Percentiles rank a stretch among this genome's conserved stretches.
These are phyloP conservation scores for Trypanosoma conorhini DNA, from an alignment of 208 protist species.

Conservation along the genomic window DNA sequence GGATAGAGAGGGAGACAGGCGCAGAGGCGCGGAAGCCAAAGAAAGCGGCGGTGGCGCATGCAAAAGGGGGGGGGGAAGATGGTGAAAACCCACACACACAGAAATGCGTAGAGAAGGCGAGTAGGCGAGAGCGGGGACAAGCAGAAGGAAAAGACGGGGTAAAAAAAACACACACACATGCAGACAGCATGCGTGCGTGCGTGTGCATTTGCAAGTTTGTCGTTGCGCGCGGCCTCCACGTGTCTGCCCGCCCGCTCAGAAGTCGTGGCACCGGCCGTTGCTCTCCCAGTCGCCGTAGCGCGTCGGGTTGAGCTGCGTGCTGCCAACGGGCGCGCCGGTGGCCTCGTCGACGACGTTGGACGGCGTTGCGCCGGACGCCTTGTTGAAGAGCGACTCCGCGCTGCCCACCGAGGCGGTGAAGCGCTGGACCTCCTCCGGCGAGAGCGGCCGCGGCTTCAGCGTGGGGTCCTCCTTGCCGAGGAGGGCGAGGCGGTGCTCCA, in stretches of 20 bases:
- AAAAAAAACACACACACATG: not conserved
- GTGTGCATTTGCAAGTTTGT: too few relatives aligned
- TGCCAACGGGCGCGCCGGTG: slow-evolving; percentile 80
- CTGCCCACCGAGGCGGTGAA: slow-evolving; percentile 85
- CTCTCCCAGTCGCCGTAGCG: slow-evolving; percentile 92
- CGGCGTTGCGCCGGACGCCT: slow-evolving; percentile 68
- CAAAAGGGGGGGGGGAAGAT: too few relatives aligned
- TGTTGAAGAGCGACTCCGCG: slow-evolving; percentile 84
- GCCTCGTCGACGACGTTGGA: slow-evolving; percentile 88
- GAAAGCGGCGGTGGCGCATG: too few relatives aligned
- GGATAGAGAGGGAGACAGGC: not conserved
- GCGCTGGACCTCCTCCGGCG: slow-evolving; percentile 73
- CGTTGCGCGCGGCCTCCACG: not conserved
- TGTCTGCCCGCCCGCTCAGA: slow-evolving; percentile 33
- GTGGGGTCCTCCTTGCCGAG: slow-evolving; percentile 69
- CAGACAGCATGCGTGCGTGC: not conserved
- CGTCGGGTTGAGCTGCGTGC: slow-evolving; percentile 79
- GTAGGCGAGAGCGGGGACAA: not conserved
- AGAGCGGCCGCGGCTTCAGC: slow-evolving; percentile 49
- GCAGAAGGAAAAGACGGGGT: slow-evolving; percentile 16
- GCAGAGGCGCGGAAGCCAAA: slow-evolving; percentile 7
- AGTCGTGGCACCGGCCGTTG: slow-evolving; percentile 90
- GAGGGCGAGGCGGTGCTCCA: slow-evolving; percentile 79
- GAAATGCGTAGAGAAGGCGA: too few relatives aligned
- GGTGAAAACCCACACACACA: slow-evolving; percentile 6